These are phyloP conservation scores for Paecilomyces formosus DNA, from an alignment of 2,329 filamentous ascomycete genomes.

Conservation along the genomic window DNA sequence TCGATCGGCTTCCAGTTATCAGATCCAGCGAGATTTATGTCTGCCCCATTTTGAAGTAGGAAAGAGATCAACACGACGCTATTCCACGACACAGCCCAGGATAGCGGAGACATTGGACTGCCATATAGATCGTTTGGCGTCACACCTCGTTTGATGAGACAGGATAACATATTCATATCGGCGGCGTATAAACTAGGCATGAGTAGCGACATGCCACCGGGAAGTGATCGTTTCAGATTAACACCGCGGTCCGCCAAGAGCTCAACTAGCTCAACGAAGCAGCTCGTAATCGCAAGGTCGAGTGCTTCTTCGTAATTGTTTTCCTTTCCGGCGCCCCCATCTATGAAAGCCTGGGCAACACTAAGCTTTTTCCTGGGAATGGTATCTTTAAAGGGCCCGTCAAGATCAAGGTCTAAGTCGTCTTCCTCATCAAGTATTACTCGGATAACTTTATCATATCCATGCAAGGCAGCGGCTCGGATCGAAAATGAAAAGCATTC, in stretches of 20 bases:
- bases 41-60: background rate
- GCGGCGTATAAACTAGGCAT: background rate
- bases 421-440: background rate
- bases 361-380: background rate
- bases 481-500: background rate
- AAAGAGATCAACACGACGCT: background rate
- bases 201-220: background rate
- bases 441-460: background rate
- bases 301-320: background rate
- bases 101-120: background rate
- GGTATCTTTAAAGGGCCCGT: background rate
- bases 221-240: background rate
- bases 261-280: background rate
- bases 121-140: background rate
- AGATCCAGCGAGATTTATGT: background rate
- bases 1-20: background rate
- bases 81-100: background rate
- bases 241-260: background rate
- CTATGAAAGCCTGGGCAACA: background rate
- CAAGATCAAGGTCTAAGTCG: background rate
- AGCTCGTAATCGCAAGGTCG: background rate
- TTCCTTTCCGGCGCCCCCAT: background rate
- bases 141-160: background rate
- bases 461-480: background rate
- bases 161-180: background rate